Conservation (phyloP, 148 eudicot species). For the Cornus florida region DNA sequence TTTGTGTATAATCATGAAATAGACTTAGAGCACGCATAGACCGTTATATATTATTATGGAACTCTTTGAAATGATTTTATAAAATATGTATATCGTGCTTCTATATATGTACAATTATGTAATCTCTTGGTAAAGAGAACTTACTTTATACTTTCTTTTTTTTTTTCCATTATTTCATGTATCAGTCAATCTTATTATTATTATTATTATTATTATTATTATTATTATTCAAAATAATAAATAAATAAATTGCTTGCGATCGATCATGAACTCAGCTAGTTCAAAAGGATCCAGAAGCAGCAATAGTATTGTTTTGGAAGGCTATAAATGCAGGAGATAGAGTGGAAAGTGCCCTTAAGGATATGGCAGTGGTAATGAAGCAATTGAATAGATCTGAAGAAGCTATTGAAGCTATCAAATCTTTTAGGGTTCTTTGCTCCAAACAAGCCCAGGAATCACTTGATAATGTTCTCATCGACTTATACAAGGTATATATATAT, state of each 20-base stretch:
- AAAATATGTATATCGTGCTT: too few relatives aligned
- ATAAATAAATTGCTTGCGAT: background rate
- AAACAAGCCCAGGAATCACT: constrained; percentile 76
- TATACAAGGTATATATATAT: constrained; percentile 58
- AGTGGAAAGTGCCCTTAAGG: constrained; percentile 90
- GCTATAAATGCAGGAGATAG: constrained; percentile 90
- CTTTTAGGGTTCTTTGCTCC: constrained; percentile 73
- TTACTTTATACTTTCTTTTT: too few relatives aligned
- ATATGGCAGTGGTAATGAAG: constrained; percentile 91
- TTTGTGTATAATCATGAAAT: too few relatives aligned
- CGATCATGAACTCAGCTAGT: constrained; percentile 40
- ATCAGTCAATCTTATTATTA: too few relatives aligned
- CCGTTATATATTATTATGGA: too few relatives aligned
- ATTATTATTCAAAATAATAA: too few relatives aligned
- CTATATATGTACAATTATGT: too few relatives aligned
- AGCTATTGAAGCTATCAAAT: constrained; percentile 83
- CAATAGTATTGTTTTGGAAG: constrained; percentile 86
- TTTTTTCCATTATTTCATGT: too few relatives aligned
- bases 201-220: too few relatives aligned
- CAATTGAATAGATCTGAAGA: constrained; percentile 76
- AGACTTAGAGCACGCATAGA: too few relatives aligned
- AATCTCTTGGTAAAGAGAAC: too few relatives aligned
- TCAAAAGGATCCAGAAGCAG: constrained; percentile 66
- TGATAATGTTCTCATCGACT: constrained; percentile 79
- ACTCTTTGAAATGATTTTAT: too few relatives aligned